Base-by-base conservation (phyloP, 345 rosid species). In the Populus davidiana region DNA sequence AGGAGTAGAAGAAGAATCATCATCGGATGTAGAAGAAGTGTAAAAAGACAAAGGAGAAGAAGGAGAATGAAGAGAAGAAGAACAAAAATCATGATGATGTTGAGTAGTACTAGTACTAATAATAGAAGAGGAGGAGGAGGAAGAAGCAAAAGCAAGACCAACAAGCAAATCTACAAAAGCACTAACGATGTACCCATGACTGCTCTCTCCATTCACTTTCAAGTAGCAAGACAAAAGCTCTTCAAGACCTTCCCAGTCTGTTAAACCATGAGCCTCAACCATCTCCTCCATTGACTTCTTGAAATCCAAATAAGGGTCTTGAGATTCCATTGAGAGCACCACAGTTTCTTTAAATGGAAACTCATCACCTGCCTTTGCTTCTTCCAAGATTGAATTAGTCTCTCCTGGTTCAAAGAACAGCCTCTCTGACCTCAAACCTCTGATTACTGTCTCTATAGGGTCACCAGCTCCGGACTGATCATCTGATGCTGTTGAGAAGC, bases 1-100 rank as follows among this genome's bases (percentile, higher is more conserved):
- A 21, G 84, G 86, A 38, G 80, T 81, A 4, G 78, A 73, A 43
- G 91, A 88, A 63, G 91, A 87, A 49, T 85, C 85, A 23, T 89
- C 83, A 38, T 86, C 80, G 33, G 65, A 67, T 49, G 74, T 70
- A 31, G 77, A 70, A 54, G 87, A 88, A 8, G 89, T 84, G 83
- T 83, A 87, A 35, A 89, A 87, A 59, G 84, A 81, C 31, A 84
- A 79, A 9, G 89, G 80, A 25, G 83, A 76, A 71, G 80, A 72
- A 67, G 80, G 70, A 38, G 77, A 81, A n/a, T 13, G 59, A 49
- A 10, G 44, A 41, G 78, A 47, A 67, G 83, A 76, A 71, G 77
- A 68, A 67, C 77, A 64, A 38, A 73, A 81, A n/a, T 23, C 5
- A 18, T 2, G 6, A 54, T 62, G 12, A 8, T 49, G 39, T 50